These are phyloP conservation scores for Xylariales sp. DNA, from an alignment of 2,329 filamentous ascomycete species.

Conservation along the genomic window DNA sequence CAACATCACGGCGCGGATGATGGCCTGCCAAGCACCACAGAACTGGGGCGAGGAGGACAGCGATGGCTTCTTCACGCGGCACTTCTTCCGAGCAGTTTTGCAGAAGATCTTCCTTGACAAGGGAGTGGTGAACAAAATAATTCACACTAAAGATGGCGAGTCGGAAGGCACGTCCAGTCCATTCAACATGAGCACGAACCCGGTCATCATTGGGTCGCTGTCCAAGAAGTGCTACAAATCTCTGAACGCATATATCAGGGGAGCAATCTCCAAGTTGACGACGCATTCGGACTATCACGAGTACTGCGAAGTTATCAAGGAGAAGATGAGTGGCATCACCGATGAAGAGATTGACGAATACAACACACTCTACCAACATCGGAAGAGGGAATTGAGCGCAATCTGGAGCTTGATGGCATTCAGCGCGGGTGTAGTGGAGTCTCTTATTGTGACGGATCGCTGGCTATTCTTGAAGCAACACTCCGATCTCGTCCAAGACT, in stretches of 20 bases:
- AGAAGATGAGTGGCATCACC: constrained; percentile 63
- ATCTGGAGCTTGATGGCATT: constrained; percentile 97
- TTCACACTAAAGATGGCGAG: constrained; percentile 27
- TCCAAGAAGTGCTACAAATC: constrained; percentile 74
- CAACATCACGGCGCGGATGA: constrained; percentile 96
- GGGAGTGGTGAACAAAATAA: constrained; percentile 64
- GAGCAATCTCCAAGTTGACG: constrained; percentile 72
- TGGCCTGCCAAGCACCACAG: constrained; percentile 91
- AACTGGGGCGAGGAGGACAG: constrained; percentile 87
- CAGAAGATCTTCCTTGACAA: constrained; percentile 90
- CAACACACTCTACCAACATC: constrained; percentile 55
- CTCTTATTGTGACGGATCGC: constrained; percentile 82
- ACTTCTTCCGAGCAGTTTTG: constrained; percentile 87
- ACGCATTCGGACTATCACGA: constrained; percentile 52
- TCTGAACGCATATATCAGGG: constrained; percentile 73
- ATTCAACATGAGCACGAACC: constrained; percentile 60
- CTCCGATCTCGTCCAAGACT: constrained; percentile 59
- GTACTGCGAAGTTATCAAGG: constrained; percentile 55
- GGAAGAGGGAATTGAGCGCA: constrained; percentile 78
- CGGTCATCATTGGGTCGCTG: constrained; percentile 82
- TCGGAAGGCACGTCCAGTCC: constrained; percentile 28
- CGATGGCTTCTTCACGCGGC: constrained; percentile 82
- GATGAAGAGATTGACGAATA: constrained; percentile 75
- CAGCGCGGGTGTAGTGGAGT: constrained; percentile 83
- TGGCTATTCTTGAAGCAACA: constrained; percentile 87